Percentiles rank a stretch among this genome's conserved stretches.
These are phyloP conservation scores for Pythium insidiosum DNA, from an alignment of 352 stramenopile species.

Conservation along the genomic window DNA sequence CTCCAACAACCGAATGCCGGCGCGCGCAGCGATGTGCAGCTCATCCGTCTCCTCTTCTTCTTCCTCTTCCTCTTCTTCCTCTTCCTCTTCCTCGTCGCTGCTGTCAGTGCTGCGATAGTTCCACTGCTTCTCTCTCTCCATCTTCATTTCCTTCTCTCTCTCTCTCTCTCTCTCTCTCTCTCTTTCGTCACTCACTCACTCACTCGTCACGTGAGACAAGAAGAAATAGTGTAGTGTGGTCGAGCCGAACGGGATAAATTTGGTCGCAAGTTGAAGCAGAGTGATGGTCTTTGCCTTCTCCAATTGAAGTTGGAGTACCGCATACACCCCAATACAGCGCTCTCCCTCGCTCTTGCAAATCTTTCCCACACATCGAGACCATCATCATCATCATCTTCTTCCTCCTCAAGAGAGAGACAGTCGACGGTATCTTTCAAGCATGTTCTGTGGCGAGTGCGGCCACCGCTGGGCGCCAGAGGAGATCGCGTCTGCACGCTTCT, in stretches of 20 bases:
- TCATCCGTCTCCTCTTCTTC: constrained; percentile 29
- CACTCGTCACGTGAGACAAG: too few species aligned
- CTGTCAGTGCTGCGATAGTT: not conserved
- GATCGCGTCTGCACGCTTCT: constrained; percentile 74
- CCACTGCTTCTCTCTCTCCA: not conserved
- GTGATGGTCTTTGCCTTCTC: too few species aligned
- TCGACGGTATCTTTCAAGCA: constrained; percentile 15
- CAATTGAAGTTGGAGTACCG: too few species aligned
- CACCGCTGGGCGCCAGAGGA: constrained; percentile 75
- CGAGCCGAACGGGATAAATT: too few species aligned
- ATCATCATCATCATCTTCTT: too few species aligned
- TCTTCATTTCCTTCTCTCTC: not conserved
- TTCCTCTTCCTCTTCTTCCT: constrained; percentile 10
- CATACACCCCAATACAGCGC: too few species aligned
- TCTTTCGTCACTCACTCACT: not conserved
- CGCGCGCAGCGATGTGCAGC: constrained; percentile 47
- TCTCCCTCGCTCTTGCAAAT: too few species aligned
- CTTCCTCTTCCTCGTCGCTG: too few species aligned
- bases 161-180: not conserved
- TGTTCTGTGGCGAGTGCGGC: constrained; percentile 82
- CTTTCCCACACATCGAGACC: too few species aligned
- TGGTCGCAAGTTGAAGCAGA: too few species aligned
- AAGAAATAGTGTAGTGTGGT: too few species aligned
- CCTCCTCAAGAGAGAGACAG: too few species aligned
- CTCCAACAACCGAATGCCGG: constrained; percentile 57